Base-by-base conservation (phyloP, 192 early-diverging fungal genomes). In the Pecoramyces ruminantium region DNA sequence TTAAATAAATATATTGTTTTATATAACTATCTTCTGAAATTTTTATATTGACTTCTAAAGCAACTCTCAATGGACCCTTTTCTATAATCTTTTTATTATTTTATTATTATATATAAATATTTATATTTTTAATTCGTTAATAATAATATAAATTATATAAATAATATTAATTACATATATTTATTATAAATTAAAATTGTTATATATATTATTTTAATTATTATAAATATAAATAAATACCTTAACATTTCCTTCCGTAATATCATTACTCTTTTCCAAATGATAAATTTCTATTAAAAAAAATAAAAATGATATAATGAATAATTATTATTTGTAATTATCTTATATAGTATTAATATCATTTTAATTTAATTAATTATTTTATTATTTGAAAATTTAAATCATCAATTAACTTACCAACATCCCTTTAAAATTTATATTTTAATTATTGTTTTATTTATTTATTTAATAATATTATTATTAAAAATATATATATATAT, bases 221-320 rank as follows among this genome's bases (percentile, higher is more conserved):
- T n/a, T n/a, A n/a, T n/a, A n/a, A n/a, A n/a, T n/a, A n/a, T n/a
- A n/a, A n/a, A n/a, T n/a, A n/a, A n/a, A 38, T 58, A 80, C 88
- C 79, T 86, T 83, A 14, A 91, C 83, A 0, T 84, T 81, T 0
- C 94, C 92, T 21, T 88, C 86, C 28, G 79, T 83, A 4, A 91
- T 90, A 77, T 91, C 90, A 30, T 84, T 84, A n/a, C 88, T 88
- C 83, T 96, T 98, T 82, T 98, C 94, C 29, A 95, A 86, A 84
- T 95, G 95, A 86, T 97, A 98, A 28, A 98, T 92, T 83, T 99
- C 97, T 29, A 97, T 94, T 80, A 92, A 86, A 85, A 29, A 4
- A 42, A 78, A 13, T 30, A 28, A 78, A 38, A 21, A 29, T 51
- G n/a, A 84, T 78, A n/a, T n/a, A n/a, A n/a, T n/a, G n/a, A n/a